Conservation (phyloP, 2,329 filamentous ascomycete genomes). For the Xylaria digitata region DNA sequence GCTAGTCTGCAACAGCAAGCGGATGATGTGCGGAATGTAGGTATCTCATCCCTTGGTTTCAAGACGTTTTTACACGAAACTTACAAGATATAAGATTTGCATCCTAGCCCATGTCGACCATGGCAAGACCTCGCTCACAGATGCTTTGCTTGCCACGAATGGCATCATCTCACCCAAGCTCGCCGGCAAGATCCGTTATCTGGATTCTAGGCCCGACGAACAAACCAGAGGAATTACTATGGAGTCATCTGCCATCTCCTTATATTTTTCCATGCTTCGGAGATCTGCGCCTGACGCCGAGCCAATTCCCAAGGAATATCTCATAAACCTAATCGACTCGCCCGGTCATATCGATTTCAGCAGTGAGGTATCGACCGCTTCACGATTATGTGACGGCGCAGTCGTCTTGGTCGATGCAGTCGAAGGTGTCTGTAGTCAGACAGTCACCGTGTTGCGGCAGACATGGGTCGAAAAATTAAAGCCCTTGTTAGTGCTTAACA, state of each 20-base stretch:
- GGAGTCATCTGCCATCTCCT: constrained; percentile 97
- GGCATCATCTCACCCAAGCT: constrained; percentile 98
- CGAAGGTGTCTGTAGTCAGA: constrained; percentile 98
- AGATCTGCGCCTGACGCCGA: constrained; percentile 74
- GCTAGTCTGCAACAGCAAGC: constrained; percentile 88
- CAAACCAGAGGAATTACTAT: constrained; percentile 98
- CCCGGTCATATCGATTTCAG: constrained; percentile 99
- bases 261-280: constrained; percentile 93
- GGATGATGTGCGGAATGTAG: constrained; percentile 91
- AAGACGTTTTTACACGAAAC: constrained; percentile 41
- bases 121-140: constrained; percentile 96
- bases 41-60: constrained; percentile 49
- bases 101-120: constrained; percentile 98
- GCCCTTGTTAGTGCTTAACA: constrained; percentile 95
- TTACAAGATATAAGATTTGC: constrained; percentile 75
- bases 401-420: constrained; percentile 96
- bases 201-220: constrained; percentile 96
- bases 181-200: constrained; percentile 96
- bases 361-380: constrained; percentile 96
- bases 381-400: constrained; percentile 91
- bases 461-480: constrained; percentile 96
- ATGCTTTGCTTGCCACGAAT: constrained; percentile 96
- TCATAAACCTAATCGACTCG: constrained; percentile 98
- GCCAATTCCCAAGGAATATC: constrained; percentile 84
- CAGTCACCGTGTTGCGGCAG: constrained; percentile 93